phyloP scores from a whole-genome alignment of 2,329 filamentous ascomycete genomes.

The Colletotrichum endophyticum region DNA sequence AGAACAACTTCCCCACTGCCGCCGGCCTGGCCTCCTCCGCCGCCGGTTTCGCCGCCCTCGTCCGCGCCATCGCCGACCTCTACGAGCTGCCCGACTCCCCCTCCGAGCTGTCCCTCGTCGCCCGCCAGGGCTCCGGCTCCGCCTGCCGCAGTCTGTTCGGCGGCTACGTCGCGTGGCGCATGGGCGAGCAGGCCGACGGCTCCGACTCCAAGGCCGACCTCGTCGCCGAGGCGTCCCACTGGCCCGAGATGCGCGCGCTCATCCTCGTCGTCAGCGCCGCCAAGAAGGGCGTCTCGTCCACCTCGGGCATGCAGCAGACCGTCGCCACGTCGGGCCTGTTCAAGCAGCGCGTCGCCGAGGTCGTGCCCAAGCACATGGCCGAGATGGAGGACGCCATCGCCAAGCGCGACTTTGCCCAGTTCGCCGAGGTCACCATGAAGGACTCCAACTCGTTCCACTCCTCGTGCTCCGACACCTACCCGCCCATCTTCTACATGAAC shows the following conservation, averaged over 20 bases:
- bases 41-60: slow-evolving; percentile 71
- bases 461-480: slow-evolving; percentile 91
- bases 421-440: slow-evolving; percentile 91
- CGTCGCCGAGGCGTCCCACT: slow-evolving; percentile 87
- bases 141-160: slow-evolving; percentile 94
- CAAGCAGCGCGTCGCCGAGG: slow-evolving; percentile 71
- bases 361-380: slow-evolving; percentile 84
- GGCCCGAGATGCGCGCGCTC: slow-evolving; percentile 92
- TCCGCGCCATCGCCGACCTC: slow-evolving; percentile 88
- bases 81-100: slow-evolving; percentile 85
- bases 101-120: slow-evolving; percentile 85
- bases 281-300: slow-evolving; percentile 95
- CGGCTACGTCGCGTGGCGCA: slow-evolving; percentile 94
- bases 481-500: slow-evolving; percentile 99
- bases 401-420: slow-evolving; percentile 80
- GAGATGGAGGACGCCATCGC: slow-evolving; percentile 84
- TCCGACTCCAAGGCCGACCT: slow-evolving; percentile 87
- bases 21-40: slow-evolving; percentile 82
- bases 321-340: slow-evolving; percentile 92
- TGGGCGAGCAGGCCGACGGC: slow-evolving; percentile 77
- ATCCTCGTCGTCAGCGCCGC: slow-evolving; percentile 90
- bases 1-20: slow-evolving; percentile 99
- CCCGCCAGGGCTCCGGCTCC: slow-evolving; percentile 91
- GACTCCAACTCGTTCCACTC: slow-evolving; percentile 98
- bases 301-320: slow-evolving; percentile 95